Base-by-base conservation (phyloP, 2,329 filamentous ascomycete species). In the Anisogramma anomala region DNA sequence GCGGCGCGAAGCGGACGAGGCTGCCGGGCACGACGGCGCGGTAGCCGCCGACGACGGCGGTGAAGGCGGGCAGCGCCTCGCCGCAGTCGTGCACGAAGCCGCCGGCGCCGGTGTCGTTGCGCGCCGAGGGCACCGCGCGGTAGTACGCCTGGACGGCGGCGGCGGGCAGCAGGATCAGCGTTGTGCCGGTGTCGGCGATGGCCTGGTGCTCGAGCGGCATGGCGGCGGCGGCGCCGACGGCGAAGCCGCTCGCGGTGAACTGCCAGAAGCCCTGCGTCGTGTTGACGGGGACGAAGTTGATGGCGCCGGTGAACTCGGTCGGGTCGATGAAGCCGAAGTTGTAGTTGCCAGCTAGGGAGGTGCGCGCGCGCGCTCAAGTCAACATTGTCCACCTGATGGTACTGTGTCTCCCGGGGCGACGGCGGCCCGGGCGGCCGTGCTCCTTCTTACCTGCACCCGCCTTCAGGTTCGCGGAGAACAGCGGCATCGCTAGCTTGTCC, bases 161-260 rank as follows among this genome's bases (percentile, higher is more conserved):
- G 49, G 64, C 53, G 33, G 70, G 68, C 34, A 79, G 58, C 55
- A 77, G 66, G 46, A 79, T 57, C 31, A 82, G 72, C 13, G 75
- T 77, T 50, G 77, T 81, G 48, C 77, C 78, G 10, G 77, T 82
- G 63, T 82, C 77, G 53, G 73, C 72, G 58, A 82, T 81, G 51
- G 67, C 68, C 31, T 56, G 50, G 56, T 76, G 68, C 45, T 60
- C 53, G 34, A 56, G 41, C 27, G 57, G 52, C 36, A 58, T 56
- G 43, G 61, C 49, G 19, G 52, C 37, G 14, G 55, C 54, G 45
- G 56, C 56, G 40, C 73, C 74, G 48, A 77, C 57, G 36, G 60
- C 60, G 60, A 76, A 78, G 41, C 67, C 70, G 23, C 63, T 62
- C 17, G 69, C 66, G 32, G 63, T 68, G 64, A 81, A 77, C 41